phyloP scores from a whole-genome alignment of 176 grass and related monocot genomes.

The Alopecurus myosuroides region DNA sequence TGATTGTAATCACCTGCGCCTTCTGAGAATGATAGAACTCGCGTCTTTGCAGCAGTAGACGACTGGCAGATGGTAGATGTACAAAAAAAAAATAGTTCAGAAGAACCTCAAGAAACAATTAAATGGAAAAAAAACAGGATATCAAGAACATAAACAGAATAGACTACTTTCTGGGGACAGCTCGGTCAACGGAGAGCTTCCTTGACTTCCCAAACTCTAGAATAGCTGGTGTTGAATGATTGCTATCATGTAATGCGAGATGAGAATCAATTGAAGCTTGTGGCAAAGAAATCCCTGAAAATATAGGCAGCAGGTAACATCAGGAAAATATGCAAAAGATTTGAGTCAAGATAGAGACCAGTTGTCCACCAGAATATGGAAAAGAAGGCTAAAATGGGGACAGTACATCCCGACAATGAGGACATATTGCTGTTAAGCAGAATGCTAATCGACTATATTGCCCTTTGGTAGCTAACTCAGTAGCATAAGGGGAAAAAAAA shows the following conservation, averaged over 20 bases:
- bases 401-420: not conserved
- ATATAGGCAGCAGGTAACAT: not conserved
- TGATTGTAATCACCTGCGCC: slow-evolving; percentile 57
- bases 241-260: slow-evolving; percentile 37
- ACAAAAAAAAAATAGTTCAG: slow-evolving; percentile 19
- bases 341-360: not conserved
- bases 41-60: slow-evolving; percentile 54
- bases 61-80: slow-evolving; percentile 53
- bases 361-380: not conserved
- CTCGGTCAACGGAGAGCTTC: slow-evolving; percentile 56
- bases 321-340: not conserved
- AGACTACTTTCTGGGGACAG: slow-evolving; percentile 62
- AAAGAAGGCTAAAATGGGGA: not conserved
- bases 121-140: not conserved
- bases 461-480: not conserved
- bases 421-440: not conserved
- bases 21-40: slow-evolving; percentile 91
- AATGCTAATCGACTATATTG: not conserved
- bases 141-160: slow-evolving; percentile 24
- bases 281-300: slow-evolving; percentile 19
- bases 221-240: slow-evolving; percentile 42
- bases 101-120: not conserved
- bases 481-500: not conserved
- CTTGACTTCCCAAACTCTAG: slow-evolving; percentile 76
- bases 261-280: slow-evolving; percentile 40